Conservation (phyloP, 768 basidiomycete genomes). For the Auriscalpium vulgare region DNA sequence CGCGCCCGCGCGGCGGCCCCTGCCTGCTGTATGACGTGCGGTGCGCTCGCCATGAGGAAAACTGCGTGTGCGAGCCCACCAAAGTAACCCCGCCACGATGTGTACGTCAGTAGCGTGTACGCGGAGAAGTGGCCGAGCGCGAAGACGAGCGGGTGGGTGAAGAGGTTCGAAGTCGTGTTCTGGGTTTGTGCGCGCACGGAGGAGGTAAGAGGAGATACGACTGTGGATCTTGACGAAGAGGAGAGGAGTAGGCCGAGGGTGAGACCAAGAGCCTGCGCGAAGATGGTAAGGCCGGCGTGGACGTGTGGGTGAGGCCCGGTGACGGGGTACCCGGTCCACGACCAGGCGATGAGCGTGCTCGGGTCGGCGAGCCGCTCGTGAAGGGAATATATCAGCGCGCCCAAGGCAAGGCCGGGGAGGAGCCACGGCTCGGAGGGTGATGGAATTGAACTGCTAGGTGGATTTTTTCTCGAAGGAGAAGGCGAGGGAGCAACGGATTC, state of each 20-base stretch:
- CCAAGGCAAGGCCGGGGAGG: conserved; percentile 46
- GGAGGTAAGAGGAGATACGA: not conserved
- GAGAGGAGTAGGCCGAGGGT: conserved; percentile 30
- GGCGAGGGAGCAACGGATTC: not conserved
- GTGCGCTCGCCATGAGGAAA: conserved; percentile 59
- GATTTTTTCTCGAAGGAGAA: not conserved
- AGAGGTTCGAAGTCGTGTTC: conserved; percentile 6
- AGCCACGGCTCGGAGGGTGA: conserved; percentile 25
- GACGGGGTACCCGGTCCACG: conserved; percentile 81
- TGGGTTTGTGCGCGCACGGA: not conserved
- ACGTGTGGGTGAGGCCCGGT: conserved; percentile 68
- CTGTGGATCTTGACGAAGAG: not conserved
- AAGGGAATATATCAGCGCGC: conserved; percentile 60
- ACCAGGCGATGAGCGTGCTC: conserved; percentile 76
- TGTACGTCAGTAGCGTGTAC: conserved; percentile 48
- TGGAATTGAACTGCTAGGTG: not conserved
- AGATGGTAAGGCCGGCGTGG: conserved; percentile 60
- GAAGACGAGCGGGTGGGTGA: conserved; percentile 47
- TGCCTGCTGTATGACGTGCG: conserved; percentile 42
- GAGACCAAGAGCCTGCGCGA: conserved; percentile 53
- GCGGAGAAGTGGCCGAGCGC: conserved; percentile 42
- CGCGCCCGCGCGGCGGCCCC: conserved; percentile 26
- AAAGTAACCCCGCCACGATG: conserved; percentile 62
- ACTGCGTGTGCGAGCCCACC: conserved; percentile 57
- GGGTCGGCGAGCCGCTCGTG: conserved; percentile 70